Base-by-base conservation (phyloP, 208 protist genomes). In the Crithidia bombi region DNA sequence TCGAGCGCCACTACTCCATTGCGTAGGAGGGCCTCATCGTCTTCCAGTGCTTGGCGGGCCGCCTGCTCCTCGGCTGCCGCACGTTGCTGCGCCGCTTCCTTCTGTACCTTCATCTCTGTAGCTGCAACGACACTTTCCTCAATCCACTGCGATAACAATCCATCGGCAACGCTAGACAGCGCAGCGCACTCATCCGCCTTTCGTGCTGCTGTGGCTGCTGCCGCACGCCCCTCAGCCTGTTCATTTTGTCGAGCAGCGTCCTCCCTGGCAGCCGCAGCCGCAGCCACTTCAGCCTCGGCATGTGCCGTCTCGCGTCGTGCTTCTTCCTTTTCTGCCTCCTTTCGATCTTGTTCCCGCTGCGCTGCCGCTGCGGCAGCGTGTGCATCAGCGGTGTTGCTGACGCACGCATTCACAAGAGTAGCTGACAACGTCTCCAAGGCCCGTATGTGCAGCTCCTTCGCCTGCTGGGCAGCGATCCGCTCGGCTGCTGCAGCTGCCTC, bases 211-310 rank as follows among this genome's bases (percentile, higher is more conserved):
- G 5, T 30, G 9, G 47, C 47, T 52, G 47, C 47, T 52, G 21
- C 47, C 47, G 15, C 19, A n/a, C 47, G 47, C 19, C 10, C 21
- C 47, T 52, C 47, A n/a, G 5, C 47, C 19, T 52, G 21, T 5
- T 30, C 47, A 11, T 30, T 17, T 9, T 21, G 21, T 17, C 25
- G 5, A n/a, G 5, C 25, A 6, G 6, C 15, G 7, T 52, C 47
- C 15, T 52, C 10, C 36, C 12, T 6, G 36, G 36, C 36, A 41
- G 43, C 43, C 5, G 43, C 43, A 21, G 15, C 43, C 5, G 50
- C 50, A n/a, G 30, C 35, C 15, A 23, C 35, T 23, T 49, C 36
- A 26, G 64, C 36, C 25, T 69, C 64, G 30, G 23, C 35, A 38
- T 7, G 14, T 35, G 51, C 9, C 33, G 9, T 39, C 25, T 57